Conservation (phyloP, 805 yeast genomes). For the Yarrowia hollandica region DNA sequence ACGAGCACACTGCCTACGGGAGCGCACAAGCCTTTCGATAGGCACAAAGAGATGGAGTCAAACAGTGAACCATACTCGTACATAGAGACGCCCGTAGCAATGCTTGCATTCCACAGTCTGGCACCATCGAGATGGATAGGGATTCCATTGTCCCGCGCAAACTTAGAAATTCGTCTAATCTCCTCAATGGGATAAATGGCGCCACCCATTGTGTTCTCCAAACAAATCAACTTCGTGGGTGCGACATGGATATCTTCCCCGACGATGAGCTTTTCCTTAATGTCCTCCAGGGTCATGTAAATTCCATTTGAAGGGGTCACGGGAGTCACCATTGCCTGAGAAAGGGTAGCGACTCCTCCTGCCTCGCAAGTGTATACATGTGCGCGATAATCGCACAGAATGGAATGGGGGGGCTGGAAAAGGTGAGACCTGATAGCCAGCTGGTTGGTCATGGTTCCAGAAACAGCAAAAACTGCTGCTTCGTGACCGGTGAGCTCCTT, state of each 20-base stretch:
- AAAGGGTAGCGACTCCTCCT: conserved; percentile 84
- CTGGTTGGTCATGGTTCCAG: conserved; percentile 91
- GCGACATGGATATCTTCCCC: conserved; percentile 86
- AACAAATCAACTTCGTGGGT: conserved; percentile 78
- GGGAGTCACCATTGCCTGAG: conserved; percentile 89
- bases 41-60: conserved; percentile 86
- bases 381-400: conserved; percentile 81
- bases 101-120: conserved; percentile 89
- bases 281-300: conserved; percentile 78
- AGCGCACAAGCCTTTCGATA: conserved; percentile 89
- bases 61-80: conserved; percentile 71
- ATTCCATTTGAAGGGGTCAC: conserved; percentile 74
- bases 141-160: conserved; percentile 61
- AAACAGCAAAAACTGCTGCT: conserved; percentile 77
- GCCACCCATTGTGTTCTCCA: conserved; percentile 90
- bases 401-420: conserved; percentile 79
- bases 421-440: conserved; percentile 75
- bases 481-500: conserved; percentile 73
- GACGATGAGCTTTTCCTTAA: conserved; percentile 61
- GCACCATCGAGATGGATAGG: conserved; percentile 90
- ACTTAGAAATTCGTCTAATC: conserved; percentile 64
- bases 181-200: conserved; percentile 78
- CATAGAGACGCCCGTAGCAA: conserved; percentile 66
- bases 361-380: conserved; percentile 86
- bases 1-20: conserved; percentile 90